A percentile compares a stretch with the other conserved stretches of the same genome.
Evolutionary conservation across 179 eudicot species (phyloP).

Genomic region (Spergularia azorica): DNA sequence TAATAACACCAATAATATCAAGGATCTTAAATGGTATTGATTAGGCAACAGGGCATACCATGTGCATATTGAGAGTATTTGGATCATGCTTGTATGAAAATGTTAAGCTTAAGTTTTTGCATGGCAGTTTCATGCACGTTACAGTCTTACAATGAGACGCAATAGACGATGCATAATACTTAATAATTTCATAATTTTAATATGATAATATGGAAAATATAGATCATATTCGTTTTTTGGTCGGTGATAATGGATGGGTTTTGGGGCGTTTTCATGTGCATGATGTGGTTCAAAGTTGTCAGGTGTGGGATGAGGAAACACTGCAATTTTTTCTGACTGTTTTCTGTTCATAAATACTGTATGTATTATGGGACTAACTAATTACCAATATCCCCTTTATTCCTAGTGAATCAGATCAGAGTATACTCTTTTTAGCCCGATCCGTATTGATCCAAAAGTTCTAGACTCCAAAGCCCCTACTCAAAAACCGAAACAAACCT

Average conservation of each 20-base stretch:
- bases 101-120: not conserved
- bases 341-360: no score
- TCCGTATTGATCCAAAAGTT: no score
- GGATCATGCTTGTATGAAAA: not conserved
- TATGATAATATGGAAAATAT: not conserved
- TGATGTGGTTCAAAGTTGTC: not conserved
- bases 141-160: not conserved
- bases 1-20: not conserved
- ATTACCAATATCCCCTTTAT: no score
- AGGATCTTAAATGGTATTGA: not conserved
- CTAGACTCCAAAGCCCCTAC: no score
- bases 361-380: no score
- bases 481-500: no score
- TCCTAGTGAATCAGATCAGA: no score
- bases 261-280: slow-evolving; percentile 6
- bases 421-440: no score
- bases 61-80: not conserved
- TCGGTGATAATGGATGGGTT: not conserved
- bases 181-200: not conserved
- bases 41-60: not conserved
- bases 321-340: not conserved
- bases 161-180: not conserved
- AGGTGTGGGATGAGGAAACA: slow-evolving; percentile 4
- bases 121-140: slow-evolving; percentile 11
- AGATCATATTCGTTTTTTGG: slow-evolving; percentile 1